A percentile compares a stretch with the other conserved stretches of the same genome.
Conservation (phyloP, 2,329 filamentous ascomycete species). For the Ophiocordyceps australis region DNA sequence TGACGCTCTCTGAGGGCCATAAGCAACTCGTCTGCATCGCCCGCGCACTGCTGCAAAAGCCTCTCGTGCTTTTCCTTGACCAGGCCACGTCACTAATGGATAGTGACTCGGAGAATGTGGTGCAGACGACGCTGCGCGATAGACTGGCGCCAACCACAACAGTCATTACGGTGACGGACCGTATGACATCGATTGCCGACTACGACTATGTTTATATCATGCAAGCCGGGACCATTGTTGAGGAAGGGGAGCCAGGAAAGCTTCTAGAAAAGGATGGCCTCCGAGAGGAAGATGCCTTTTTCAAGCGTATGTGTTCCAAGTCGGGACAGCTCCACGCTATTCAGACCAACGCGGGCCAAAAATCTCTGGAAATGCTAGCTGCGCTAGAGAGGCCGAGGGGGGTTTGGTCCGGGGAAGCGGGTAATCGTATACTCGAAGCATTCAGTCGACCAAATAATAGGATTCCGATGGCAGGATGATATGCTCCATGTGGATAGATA, state of each 20-base stretch:
- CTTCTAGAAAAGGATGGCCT: slow-evolving; percentile 1
- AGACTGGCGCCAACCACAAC: slow-evolving; percentile 49
- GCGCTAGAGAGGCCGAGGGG: neutral
- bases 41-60: slow-evolving; percentile 46
- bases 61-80: slow-evolving; percentile 57
- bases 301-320: slow-evolving; percentile 1
- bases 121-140: slow-evolving; percentile 46
- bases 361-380: slow-evolving; percentile 1
- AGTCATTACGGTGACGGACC: slow-evolving; percentile 45
- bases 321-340: slow-evolving; percentile 1
- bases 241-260: slow-evolving; percentile 12
- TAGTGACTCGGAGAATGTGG: slow-evolving; percentile 55
- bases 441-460: too few relatives aligned
- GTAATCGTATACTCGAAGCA: neutral
- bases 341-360: slow-evolving; percentile 1
- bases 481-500: too few relatives aligned
- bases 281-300: neutral
- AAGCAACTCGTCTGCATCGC: slow-evolving; percentile 56
- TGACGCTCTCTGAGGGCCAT: slow-evolving; percentile 45
- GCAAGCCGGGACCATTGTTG: slow-evolving; percentile 50
- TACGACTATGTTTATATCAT: slow-evolving; percentile 63
- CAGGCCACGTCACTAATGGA: slow-evolving; percentile 56
- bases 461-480: too few relatives aligned
- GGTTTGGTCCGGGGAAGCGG: neutral
- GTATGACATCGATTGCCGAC: slow-evolving; percentile 43